These are phyloP conservation scores for Exophiala calicioides DNA, from an alignment of 2,329 filamentous ascomycete species.

Conservation along the genomic window DNA sequence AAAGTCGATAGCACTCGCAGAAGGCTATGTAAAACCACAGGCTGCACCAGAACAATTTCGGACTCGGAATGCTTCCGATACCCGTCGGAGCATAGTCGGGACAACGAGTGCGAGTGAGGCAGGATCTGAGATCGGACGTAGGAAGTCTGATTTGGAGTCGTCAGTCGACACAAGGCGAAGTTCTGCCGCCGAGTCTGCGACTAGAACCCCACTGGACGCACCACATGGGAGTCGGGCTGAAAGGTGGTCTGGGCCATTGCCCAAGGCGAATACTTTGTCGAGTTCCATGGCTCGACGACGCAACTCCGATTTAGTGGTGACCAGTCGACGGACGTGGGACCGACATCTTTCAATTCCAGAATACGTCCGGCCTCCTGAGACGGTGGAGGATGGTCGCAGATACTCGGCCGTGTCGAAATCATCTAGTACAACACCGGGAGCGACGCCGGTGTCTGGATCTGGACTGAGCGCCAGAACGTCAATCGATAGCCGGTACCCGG, in stretches of 20 bases:
- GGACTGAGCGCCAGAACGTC: background rate
- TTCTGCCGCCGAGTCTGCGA: background rate
- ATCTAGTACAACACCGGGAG: background rate
- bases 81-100: background rate
- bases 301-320: too few relatives aligned
- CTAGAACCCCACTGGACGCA: background rate
- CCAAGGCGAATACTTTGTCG: background rate
- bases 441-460: background rate
- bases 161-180: background rate
- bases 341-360: background rate
- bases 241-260: constrained; percentile 1
- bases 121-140: background rate
- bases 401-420: background rate
- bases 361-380: background rate
- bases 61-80: background rate
- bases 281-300: background rate
- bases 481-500: background rate
- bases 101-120: background rate
- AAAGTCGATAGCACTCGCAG: constrained; percentile 1
- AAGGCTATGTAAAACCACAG: background rate
- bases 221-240: background rate
- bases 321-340: too few relatives aligned
- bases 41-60: background rate
- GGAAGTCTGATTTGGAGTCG: background rate
- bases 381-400: background rate